Evolutionary conservation across 148 eudicot genomes (phyloP).

Genomic region (Rhododendron henanense): DNA sequence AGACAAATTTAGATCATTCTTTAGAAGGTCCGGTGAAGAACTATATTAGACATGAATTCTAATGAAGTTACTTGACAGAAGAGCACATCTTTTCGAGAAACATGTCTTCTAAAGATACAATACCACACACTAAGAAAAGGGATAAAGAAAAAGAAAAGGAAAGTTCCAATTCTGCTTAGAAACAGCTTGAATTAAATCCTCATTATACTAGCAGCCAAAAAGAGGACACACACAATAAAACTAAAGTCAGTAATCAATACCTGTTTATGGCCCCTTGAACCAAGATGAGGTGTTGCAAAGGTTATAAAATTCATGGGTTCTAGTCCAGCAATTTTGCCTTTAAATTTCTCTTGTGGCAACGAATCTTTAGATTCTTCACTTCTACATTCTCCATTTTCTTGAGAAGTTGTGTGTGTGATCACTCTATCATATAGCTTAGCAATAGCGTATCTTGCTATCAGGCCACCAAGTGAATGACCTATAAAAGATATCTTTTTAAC

Average conservation of each 20-base stretch:
- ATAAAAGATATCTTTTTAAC: slow-evolving; percentile 78
- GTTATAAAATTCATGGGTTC: slow-evolving; percentile 86
- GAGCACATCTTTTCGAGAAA: not conserved
- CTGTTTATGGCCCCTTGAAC: slow-evolving; percentile 89
- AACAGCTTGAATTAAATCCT: not conserved
- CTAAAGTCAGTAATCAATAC: slow-evolving; percentile 20
- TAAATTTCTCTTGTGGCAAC: slow-evolving; percentile 30
- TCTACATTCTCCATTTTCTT: slow-evolving; percentile 20
- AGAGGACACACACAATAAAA: not conserved
- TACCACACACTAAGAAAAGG: not conserved
- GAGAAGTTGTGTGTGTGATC: slow-evolving; percentile 16
- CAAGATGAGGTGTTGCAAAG: slow-evolving; percentile 88
- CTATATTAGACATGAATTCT: not conserved
- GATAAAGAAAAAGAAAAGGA: not conserved
- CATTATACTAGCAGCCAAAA: not conserved
- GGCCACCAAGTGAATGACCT: slow-evolving; percentile 89
- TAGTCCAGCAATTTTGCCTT: slow-evolving; percentile 72
- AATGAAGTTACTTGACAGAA: not conserved
- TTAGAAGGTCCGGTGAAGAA: not conserved
- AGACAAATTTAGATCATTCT: not conserved
- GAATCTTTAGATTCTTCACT: slow-evolving; percentile 22
- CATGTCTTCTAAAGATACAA: not conserved
- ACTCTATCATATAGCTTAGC: slow-evolving; percentile 53
- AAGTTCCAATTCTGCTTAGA: not conserved
- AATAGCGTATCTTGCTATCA: slow-evolving; percentile 84